A percentile compares a stretch with the other conserved stretches of the same genome.
These are phyloP conservation scores for Dorcoceras hygrometricum DNA, from an alignment of 257 asterid genomes.

Conservation along the genomic window DNA sequence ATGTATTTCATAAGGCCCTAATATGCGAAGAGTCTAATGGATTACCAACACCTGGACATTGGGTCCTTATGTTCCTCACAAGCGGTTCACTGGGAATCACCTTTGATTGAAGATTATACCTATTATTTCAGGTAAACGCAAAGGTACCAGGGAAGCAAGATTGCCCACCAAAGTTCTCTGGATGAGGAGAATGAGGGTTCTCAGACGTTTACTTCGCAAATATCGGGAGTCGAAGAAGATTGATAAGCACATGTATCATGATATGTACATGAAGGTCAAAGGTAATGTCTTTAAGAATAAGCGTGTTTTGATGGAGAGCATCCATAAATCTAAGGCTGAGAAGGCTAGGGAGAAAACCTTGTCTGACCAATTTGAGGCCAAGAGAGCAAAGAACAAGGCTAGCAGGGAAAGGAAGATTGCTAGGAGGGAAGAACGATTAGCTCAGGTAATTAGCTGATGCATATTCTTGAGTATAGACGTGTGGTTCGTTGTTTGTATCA, in stretches of 20 bases:
- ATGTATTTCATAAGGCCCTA: neutral
- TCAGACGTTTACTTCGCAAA: constrained; percentile 22
- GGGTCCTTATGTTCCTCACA: neutral
- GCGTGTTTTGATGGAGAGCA: constrained; percentile 29
- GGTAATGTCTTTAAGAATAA: constrained; percentile 27
- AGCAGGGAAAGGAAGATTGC: constrained; percentile 35
- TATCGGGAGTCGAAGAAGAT: constrained; percentile 27
- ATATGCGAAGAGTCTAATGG: neutral
- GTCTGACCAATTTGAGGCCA: constrained; percentile 24
- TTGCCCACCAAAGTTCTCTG: constrained; percentile 29
- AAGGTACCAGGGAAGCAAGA: constrained; percentile 39
- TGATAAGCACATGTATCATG: constrained; percentile 39
- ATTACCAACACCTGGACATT: no score
- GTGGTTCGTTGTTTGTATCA: neutral
- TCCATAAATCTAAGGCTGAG: constrained; percentile 27
- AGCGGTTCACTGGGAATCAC: neutral
- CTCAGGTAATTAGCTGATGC: constrained; percentile 25
- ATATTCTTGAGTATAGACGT: neutral
- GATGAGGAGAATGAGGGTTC: constrained; percentile 31
- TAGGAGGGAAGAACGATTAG: constrained; percentile 34
- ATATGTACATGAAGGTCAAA: constrained; percentile 24
- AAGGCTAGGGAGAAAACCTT: constrained; percentile 23
- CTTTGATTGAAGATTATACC: neutral
- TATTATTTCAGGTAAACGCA: constrained; percentile 31
- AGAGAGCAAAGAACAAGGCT: constrained; percentile 36